These are phyloP conservation scores for Pseudopithomyces maydicus DNA, from an alignment of 2,329 filamentous ascomycete species.

Conservation along the genomic window DNA sequence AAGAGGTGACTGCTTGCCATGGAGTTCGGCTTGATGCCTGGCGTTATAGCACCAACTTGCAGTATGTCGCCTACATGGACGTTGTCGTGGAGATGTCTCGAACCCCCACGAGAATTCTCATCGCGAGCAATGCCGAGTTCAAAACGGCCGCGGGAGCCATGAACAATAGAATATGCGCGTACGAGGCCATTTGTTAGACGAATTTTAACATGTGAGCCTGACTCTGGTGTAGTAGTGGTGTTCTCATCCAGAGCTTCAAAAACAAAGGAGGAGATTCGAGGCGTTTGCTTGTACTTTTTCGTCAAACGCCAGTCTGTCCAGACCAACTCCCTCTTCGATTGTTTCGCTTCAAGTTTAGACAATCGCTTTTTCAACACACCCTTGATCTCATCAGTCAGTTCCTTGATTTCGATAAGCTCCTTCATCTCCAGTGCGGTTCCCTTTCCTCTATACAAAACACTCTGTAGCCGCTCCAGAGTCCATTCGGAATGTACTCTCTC, in stretches of 20 bases:
- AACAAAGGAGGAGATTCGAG: not conserved
- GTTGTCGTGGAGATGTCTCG: conserved; percentile 2
- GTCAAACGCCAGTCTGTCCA: conserved; percentile 4
- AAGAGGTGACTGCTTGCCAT: conserved; percentile 10
- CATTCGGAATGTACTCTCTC: not conserved
- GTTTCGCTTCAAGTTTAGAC: not conserved
- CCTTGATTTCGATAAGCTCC: not conserved
- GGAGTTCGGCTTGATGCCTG: not conserved
- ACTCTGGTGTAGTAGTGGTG: not conserved
- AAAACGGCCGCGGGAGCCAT: not conserved
- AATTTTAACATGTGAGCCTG: conserved; percentile 3
- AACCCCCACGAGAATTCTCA: conserved; percentile 1
- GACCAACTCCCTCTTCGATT: not conserved
- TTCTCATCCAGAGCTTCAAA: not conserved
- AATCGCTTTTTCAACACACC: not conserved
- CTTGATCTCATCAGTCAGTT: conserved; percentile 1
- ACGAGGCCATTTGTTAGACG: not conserved
- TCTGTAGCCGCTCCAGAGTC: conserved; percentile 6
- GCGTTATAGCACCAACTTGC: not conserved
- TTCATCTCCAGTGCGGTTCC: not conserved
- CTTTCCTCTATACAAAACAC: not conserved
- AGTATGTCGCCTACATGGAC: not conserved
- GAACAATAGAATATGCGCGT: conserved; percentile 2
- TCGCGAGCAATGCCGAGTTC: conserved; percentile 8
- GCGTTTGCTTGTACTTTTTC: not conserved